Evolutionary conservation across 2,329 filamentous ascomycete genomes (phyloP).

Genomic region (Nemania sp.): DNA sequence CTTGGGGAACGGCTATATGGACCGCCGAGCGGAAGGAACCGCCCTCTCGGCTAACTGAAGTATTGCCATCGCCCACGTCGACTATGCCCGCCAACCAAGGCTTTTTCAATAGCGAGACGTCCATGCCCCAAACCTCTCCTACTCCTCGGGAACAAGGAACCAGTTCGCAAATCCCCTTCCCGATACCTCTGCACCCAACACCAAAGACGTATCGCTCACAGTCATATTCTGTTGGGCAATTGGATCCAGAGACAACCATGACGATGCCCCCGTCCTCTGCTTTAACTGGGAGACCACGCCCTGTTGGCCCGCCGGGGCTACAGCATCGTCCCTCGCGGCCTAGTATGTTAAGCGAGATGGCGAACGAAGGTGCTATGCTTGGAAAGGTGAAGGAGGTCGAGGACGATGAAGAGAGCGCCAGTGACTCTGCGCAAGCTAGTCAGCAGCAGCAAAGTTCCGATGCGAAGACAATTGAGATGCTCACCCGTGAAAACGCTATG

Average conservation of each 20-base stretch:
- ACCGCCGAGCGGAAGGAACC: slow-evolving; percentile 78
- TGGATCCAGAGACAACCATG: slow-evolving; percentile 67
- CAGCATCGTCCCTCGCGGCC: slow-evolving; percentile 82
- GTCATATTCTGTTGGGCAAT: slow-evolving; percentile 92
- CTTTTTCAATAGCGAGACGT: slow-evolving; percentile 55
- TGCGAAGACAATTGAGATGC: slow-evolving; percentile 65
- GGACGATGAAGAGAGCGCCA: slow-evolving; percentile 63
- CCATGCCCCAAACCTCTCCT: slow-evolving; percentile 54
- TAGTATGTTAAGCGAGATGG: slow-evolving; percentile 76
- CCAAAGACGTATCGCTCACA: slow-evolving; percentile 94
- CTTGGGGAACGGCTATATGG: slow-evolving; percentile 85
- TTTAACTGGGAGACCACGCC: slow-evolving; percentile 56
- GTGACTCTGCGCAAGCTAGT: slow-evolving; percentile 59
- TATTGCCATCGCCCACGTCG: slow-evolving; percentile 75
- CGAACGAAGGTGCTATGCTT: slow-evolving; percentile 63
- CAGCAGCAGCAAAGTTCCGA: slow-evolving; percentile 59
- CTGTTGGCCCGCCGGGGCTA: slow-evolving; percentile 66
- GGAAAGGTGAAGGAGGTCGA: slow-evolving; percentile 73
- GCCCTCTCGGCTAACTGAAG: slow-evolving; percentile 73
- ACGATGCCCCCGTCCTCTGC: slow-evolving; percentile 53
- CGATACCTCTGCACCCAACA: slow-evolving; percentile 85
- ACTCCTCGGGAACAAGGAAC: slow-evolving; percentile 57
- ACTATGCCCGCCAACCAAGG: slow-evolving; percentile 50
- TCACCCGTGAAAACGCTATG: slow-evolving; percentile 66
- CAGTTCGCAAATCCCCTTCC: slow-evolving; percentile 76